Evolutionary conservation across 345 rosid genomes (phyloP).

Genomic region (Euphorbia peplus): DNA sequence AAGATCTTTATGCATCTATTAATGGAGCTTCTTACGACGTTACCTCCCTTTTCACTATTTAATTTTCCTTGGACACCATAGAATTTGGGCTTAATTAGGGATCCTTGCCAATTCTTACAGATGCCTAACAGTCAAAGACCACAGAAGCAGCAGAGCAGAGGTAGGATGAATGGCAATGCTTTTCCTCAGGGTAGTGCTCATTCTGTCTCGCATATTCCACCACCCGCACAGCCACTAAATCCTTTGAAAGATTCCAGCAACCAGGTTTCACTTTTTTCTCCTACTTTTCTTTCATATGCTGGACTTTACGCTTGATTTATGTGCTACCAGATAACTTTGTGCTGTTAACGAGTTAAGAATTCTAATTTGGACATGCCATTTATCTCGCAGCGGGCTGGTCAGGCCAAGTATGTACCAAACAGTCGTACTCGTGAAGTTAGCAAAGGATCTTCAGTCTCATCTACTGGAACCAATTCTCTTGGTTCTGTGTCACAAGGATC

Average conservation of each 20-base stretch:
- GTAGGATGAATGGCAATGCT: constrained; percentile 40
- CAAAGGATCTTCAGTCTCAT: constrained; percentile 33
- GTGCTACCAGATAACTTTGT: not conserved
- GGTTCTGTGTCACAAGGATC: constrained; percentile 34
- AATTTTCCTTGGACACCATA: not conserved
- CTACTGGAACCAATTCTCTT: constrained; percentile 29
- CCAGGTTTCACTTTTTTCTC: constrained; percentile 36
- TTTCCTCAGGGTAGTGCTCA: constrained; percentile 35
- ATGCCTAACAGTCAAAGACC: constrained; percentile 41
- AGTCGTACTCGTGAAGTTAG: constrained; percentile 37
- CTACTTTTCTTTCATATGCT: not conserved
- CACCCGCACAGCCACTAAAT: constrained; percentile 31
- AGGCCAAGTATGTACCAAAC: constrained; percentile 39
- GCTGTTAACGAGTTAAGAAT: not conserved
- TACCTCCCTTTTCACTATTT: not conserved
- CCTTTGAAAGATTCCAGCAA: constrained; percentile 47
- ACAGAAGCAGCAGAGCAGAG: constrained; percentile 52
- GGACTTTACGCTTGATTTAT: not conserved
- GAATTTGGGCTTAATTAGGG: constrained; percentile 4
- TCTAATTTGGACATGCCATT: not conserved
- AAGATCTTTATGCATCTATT: too few relatives aligned
- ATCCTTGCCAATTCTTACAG: constrained; percentile 25
- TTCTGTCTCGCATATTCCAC: constrained; percentile 40
- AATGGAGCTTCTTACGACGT: too few relatives aligned
- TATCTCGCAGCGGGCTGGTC: constrained; percentile 34